Evolutionary conservation across 495 filamentous ascomycete genomes (phyloP), one percentile per base, ranked within the genome.

Genomic region (Darksidea phi): DNA sequence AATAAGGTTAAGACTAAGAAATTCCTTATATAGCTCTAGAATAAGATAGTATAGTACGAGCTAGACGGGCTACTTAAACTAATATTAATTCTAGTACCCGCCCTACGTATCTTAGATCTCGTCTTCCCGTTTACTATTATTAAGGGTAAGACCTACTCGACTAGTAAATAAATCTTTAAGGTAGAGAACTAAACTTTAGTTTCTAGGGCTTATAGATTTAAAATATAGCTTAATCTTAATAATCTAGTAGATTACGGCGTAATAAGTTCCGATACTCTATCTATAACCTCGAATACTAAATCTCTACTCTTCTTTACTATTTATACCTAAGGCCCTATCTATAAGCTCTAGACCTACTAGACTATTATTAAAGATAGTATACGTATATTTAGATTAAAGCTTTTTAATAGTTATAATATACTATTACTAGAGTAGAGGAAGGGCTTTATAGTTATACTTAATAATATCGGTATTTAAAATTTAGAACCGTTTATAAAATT

Each of bases 201-300:
- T 62, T 46, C 59, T 12, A 37, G 34, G 51, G 59, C 59, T 34
- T 62, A 50, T 41, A 50, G 25, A 37, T 38, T 56, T 18, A 62
- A 62, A 24, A 62, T 62, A 34, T 38, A 56, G 49, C 54, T 57
- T 50, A 11, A 43, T 50, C 49, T 60, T 13, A 47, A 60, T 36
- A 45, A 43, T 6, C 25, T 60, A 6, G 47, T 53, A 24, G 32
- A 17, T 59, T 21, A 36, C 18, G 46, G 48, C 18, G 46, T 25
- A 21, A 49, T 24, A 2, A 23, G 46, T 32, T 53, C 56, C 5
- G 28, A 51, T 36, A 24, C 15, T 49, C 46, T 41, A 15, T 21
- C 21, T 24, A 50, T 28, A 36, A 41, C 32, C 56, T 58, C 41
- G 3, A 58, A 32, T 10, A 32, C 28, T 10, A 32, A 32, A 32